Base-by-base conservation (phyloP, 371 early-diverging fungal genomes). In the Saksenaea vasiformis region DNA sequence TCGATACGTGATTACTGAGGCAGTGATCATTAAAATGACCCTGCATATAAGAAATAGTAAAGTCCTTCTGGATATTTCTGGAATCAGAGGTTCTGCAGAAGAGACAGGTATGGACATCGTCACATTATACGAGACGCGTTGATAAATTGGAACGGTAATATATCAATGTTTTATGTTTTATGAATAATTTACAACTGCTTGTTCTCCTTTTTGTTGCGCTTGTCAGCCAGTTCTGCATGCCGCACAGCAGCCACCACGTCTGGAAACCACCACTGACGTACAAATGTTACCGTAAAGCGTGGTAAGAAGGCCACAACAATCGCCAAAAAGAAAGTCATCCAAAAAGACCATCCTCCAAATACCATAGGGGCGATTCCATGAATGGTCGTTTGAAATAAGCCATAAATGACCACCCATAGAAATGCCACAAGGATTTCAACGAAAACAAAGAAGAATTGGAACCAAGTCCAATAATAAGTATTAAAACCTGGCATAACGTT, bases 401-500 rank as follows among this genome's bases (percentile, higher is more conserved):
- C 84, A 65, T 90, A 93, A 10, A 85, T 62, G 5, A 85, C 54
- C 0, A 90, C 72, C 75, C 88, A 90, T 1, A 76, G 64, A n/a
- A 81, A 77, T 17, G 82, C 37, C 15, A 85, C 61, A 0, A 76
- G 22, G 38, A 89, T 70, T 55, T 84, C 86, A 15, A 78, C 58
- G 34, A 69, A 70, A 27, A 86, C 74, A 44, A 76, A 75, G 13
- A 85, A 63, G 51, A 76, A 73, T 57, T 83, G 83, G 58, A 91
- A 69, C 86, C 88, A 92, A 1, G 88, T 89, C 93, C 94, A 94
- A 61, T 86, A 84, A 41, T 83, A 85, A 0, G 91, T 87, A 65
- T 90, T 89, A 60, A 92, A 79, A 1, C 83, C 89, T 27, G 90
- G 86, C 67, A 87, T 85, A 0, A 93, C 55, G 58, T 92, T 94